Evolutionary conservation across 768 basidiomycete species (phyloP).

Genomic region (Bullera alba): DNA sequence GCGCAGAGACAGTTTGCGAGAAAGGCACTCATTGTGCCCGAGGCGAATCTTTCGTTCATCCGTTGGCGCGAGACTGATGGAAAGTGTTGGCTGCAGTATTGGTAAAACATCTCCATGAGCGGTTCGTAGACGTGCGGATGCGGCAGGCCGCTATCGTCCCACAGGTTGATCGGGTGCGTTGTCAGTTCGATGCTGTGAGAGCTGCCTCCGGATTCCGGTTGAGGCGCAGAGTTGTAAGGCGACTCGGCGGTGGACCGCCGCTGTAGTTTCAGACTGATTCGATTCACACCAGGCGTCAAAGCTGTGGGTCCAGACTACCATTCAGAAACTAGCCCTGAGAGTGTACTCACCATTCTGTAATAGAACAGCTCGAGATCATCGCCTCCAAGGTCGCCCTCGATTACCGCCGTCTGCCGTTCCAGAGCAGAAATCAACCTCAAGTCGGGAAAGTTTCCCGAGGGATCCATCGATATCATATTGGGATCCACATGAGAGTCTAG

Average conservation of each 20-base stretch:
- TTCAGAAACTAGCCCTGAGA: background rate
- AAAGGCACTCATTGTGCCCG: constrained; percentile 35
- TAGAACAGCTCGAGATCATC: constrained; percentile 34
- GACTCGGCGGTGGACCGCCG: constrained; percentile 10
- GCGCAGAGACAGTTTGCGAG: constrained; percentile 32
- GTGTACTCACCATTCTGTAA: constrained; percentile 32
- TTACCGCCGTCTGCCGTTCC: constrained; percentile 33
- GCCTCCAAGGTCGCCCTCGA: constrained; percentile 38
- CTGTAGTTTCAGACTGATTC: constrained; percentile 39
- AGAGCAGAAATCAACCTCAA: constrained; percentile 26
- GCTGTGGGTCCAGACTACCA: constrained; percentile 28
- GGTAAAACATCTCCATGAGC: constrained; percentile 31
- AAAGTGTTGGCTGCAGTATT: constrained; percentile 32
- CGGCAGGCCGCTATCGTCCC: constrained; percentile 31
- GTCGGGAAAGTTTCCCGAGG: constrained; percentile 8
- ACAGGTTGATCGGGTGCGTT: constrained; percentile 7
- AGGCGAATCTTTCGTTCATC: constrained; percentile 23
- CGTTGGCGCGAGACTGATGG: constrained; percentile 19
- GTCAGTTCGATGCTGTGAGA: background rate
- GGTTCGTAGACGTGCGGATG: constrained; percentile 26
- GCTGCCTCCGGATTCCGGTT: constrained; percentile 10
- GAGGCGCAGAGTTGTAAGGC: constrained; percentile 14
- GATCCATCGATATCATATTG: background rate
- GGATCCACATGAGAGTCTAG: background rate
- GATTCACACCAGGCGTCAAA: constrained; percentile 38